A percentile compares a stretch with the other conserved stretches of the same genome.
Evolutionary conservation across 1,284 basidiomycete genomes (phyloP).

Genomic region (Ceratobasidium sp.): DNA sequence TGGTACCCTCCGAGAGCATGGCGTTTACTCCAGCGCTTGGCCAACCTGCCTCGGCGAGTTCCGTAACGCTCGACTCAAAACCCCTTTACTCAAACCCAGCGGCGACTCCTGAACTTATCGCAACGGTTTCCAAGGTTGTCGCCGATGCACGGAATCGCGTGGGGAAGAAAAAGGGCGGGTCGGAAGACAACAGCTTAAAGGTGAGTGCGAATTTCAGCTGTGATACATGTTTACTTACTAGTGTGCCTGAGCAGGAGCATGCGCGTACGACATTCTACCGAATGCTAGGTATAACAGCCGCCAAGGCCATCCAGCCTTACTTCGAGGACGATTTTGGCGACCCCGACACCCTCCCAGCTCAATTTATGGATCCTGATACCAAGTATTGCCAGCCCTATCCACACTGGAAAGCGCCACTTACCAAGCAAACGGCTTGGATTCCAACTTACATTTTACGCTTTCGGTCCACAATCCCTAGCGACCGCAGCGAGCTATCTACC

Average conservation of each 20-base stretch:
- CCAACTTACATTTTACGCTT: slow-evolving; percentile 6
- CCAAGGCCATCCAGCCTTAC: background rate
- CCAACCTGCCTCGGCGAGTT: background rate
- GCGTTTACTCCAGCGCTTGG: background rate
- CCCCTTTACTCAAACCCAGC: background rate
- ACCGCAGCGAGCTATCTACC: background rate
- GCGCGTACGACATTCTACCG: background rate
- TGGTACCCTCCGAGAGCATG: background rate
- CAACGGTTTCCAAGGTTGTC: background rate
- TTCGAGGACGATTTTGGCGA: slow-evolving; percentile 19
- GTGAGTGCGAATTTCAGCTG: background rate
- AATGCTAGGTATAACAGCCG: background rate
- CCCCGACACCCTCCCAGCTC: slow-evolving; percentile 13
- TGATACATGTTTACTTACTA: background rate
- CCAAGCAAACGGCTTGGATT: slow-evolving; percentile 15
- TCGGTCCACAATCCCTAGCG: slow-evolving; percentile 2
- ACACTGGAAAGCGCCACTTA: slow-evolving; percentile 17
- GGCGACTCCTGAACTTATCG: slow-evolving; percentile 8
- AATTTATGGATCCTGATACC: slow-evolving; percentile 15
- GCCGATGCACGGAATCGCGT: background rate
- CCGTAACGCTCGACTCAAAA: background rate
- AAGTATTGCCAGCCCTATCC: slow-evolving; percentile 20
- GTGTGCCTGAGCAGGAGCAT: background rate
- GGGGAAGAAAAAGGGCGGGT: slow-evolving; percentile 21
- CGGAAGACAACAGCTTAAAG: slow-evolving; percentile 9